A percentile compares a stretch with the other conserved stretches of the same genome.
Evolutionary conservation across 2,329 filamentous ascomycete genomes (phyloP).

Genomic region (Venturiaceae sp.): DNA sequence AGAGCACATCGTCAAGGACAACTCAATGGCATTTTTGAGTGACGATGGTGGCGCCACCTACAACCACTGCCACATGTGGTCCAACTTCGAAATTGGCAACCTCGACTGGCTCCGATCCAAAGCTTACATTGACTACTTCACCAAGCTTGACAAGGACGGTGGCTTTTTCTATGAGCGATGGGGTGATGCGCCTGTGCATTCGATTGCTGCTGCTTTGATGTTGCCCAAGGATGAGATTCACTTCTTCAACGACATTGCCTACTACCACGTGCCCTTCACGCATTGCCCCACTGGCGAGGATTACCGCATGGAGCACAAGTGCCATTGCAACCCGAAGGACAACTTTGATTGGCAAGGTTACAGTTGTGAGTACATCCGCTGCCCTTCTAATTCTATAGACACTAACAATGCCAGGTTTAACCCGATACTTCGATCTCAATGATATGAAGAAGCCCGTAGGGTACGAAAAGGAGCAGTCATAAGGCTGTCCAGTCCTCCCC

Average conservation of each 20-base stretch:
- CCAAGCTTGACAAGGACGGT: conserved; percentile 76
- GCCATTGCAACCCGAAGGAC: conserved; percentile 87
- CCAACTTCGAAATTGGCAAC: conserved; percentile 95
- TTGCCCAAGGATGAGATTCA: conserved; percentile 90
- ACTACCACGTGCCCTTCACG: conserved; percentile 96
- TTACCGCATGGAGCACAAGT: conserved; percentile 72
- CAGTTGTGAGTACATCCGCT: conserved; percentile 61
- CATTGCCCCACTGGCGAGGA: conserved; percentile 93
- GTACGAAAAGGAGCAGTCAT: conserved; percentile 58
- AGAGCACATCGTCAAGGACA: conserved; percentile 73
- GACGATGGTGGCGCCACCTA: conserved; percentile 87
- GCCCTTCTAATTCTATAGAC: too few relatives aligned
- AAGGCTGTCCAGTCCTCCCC: not conserved
- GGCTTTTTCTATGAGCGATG: conserved; percentile 99
- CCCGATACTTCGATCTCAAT: conserved; percentile 77
- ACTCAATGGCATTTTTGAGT: conserved; percentile 84
- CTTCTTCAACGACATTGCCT: conserved; percentile 98
- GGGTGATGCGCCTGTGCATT: conserved; percentile 96
- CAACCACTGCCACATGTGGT: conserved; percentile 99
- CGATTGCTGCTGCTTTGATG: conserved; percentile 83
- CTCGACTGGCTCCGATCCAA: conserved; percentile 87
- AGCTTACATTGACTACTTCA: conserved; percentile 85
- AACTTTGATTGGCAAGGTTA: conserved; percentile 99
- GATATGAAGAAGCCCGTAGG: conserved; percentile 73
- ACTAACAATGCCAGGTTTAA: conserved; percentile 52